Percentiles rank a stretch among this genome's conserved stretches.
These are phyloP conservation scores for Acanthamoeba sp. DNA, from an alignment of 208 protist species.

Conservation along the genomic window DNA sequence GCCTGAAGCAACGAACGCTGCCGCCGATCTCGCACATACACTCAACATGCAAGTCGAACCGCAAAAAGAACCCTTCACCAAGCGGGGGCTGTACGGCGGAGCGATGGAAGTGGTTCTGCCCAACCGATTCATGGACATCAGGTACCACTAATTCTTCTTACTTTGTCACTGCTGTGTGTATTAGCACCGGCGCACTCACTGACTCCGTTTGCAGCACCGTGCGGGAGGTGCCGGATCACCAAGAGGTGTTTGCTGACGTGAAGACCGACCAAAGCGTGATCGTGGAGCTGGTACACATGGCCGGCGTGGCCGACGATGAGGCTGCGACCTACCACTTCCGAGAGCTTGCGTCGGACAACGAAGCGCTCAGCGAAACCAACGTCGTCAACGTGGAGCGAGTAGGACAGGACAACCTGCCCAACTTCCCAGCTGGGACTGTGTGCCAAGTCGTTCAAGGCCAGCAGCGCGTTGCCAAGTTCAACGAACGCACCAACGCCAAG, in stretches of 20 bases:
- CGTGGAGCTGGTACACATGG: slow-evolving; percentile 81
- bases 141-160: not conserved
- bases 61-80: slow-evolving; percentile 21
- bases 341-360: slow-evolving; percentile 54
- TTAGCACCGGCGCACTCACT: not conserved
- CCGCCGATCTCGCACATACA: not conserved
- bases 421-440: slow-evolving; percentile 8
- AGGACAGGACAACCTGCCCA: slow-evolving; percentile 15
- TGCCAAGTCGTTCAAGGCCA: slow-evolving; percentile 70
- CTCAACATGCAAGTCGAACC: not conserved
- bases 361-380: not conserved
- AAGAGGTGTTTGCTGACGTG: slow-evolving; percentile 84
- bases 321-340: slow-evolving; percentile 69
- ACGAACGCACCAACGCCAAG: slow-evolving; percentile 71
- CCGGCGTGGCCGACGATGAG: slow-evolving; percentile 17
- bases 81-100: slow-evolving; percentile 77
- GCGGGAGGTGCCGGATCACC: slow-evolving; percentile 82
- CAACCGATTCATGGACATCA: slow-evolving; percentile 76
- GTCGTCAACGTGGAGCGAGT: slow-evolving; percentile 59
- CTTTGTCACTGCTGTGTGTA: not conserved
- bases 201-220: slow-evolving; percentile 34
- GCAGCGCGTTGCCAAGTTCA: slow-evolving; percentile 79
- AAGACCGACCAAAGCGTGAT: slow-evolving; percentile 84
- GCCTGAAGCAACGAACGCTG: not conserved
- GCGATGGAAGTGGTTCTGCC: slow-evolving; percentile 77